Percentiles rank a stretch among this genome's conserved stretches.
Evolutionary conservation across 768 basidiomycete genomes (phyloP).

Genomic region (Tubosaeta brunneosetosa): DNA sequence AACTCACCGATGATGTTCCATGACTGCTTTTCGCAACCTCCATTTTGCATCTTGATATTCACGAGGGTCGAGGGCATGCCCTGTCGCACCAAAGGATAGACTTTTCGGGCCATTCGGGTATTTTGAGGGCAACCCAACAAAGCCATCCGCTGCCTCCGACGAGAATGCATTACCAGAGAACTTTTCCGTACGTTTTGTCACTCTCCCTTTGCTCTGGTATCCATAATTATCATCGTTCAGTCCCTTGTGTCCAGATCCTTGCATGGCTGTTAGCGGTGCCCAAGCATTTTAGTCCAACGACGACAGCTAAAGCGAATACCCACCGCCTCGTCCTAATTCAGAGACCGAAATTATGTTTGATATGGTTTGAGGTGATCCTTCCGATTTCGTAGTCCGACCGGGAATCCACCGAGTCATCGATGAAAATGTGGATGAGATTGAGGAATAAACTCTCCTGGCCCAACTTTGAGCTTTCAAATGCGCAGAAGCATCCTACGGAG

Average conservation of each 20-base stretch:
- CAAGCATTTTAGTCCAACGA: background rate
- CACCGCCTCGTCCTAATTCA: constrained; percentile 7
- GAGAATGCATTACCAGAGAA: background rate
- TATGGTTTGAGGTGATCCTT: background rate
- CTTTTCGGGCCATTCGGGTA: background rate
- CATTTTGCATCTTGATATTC: constrained; percentile 83
- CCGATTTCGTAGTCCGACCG: background rate
- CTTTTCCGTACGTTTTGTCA: background rate
- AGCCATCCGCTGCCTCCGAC: background rate
- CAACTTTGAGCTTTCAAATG: constrained; percentile 7
- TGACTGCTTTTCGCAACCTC: constrained; percentile 74
- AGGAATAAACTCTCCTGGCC: constrained; percentile 8
- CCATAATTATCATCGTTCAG: background rate
- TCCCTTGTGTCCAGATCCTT: background rate
- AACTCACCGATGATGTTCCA: constrained; percentile 75
- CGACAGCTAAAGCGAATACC: background rate
- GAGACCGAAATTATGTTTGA: background rate
- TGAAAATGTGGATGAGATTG: constrained; percentile 4
- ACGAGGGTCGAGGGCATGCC: constrained; percentile 51
- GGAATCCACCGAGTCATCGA: constrained; percentile 1
- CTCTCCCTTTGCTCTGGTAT: background rate
- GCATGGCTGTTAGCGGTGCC: background rate
- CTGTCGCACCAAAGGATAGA: background rate
- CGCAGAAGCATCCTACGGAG: constrained; percentile 12
- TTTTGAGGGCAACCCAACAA: background rate